Percentiles rank a stretch among this genome's conserved stretches.
Conservation (phyloP, 805 yeast genomes). For the Spathaspora sp. region DNA sequence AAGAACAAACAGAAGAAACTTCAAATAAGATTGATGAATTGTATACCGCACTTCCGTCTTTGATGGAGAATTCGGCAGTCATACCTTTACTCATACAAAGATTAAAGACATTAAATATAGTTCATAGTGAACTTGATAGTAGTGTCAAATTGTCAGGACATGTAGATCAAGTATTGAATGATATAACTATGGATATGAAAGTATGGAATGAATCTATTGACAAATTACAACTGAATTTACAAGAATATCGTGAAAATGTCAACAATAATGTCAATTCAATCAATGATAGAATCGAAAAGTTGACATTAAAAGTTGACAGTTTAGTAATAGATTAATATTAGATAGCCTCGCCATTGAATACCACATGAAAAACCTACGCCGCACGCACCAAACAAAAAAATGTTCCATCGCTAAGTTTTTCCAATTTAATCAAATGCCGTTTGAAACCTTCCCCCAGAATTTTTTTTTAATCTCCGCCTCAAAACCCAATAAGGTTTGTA, state of each 20-base stretch:
- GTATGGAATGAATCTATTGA: slow-evolving; percentile 27
- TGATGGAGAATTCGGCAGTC: slow-evolving; percentile 17
- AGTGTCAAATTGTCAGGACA: slow-evolving; percentile 19
- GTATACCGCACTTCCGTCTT: slow-evolving; percentile 20
- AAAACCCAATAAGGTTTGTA: no score
- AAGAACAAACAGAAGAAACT: slow-evolving; percentile 9
- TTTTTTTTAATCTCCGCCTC: background rate
- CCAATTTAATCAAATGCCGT: background rate
- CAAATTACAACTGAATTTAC: slow-evolving; percentile 20
- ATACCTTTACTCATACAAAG: slow-evolving; percentile 26
- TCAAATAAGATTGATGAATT: slow-evolving; percentile 21
- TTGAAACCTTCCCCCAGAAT: background rate
- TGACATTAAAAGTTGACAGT: slow-evolving; percentile 7
- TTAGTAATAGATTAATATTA: background rate
- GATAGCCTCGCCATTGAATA: background rate
- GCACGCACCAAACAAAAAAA: no score
- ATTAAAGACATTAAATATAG: slow-evolving; percentile 26
- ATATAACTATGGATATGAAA: slow-evolving; percentile 21
- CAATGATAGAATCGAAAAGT: slow-evolving; percentile 13
- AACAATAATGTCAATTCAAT: slow-evolving; percentile 20
- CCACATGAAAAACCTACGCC: background rate
- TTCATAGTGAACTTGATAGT: slow-evolving; percentile 30
- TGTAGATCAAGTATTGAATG: slow-evolving; percentile 24
- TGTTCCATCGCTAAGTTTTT: background rate
- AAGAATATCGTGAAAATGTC: slow-evolving; percentile 17